Base-by-base conservation (phyloP, 306 rosid genomes). In the Prunus dulcis region DNA sequence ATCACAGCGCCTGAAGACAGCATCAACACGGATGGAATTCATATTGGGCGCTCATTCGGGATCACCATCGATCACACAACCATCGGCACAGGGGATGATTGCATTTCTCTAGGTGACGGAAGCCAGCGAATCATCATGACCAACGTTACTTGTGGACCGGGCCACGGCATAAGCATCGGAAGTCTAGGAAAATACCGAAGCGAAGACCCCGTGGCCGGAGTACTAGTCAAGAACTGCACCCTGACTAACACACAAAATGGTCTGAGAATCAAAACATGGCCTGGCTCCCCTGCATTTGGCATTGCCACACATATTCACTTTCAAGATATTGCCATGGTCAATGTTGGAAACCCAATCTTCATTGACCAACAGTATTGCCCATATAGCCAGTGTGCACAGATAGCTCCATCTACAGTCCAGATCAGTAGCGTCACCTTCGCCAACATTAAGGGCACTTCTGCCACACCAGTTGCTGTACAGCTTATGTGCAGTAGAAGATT, bases 301-400 rank as follows among this genome's bases (percentile, higher is more conserved):
- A 10, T 22, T 3, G 74, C 69, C 67, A 23, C 86, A 0, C 34
- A 88, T 51, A 56, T 88, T 51, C 77, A 64, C 57, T 81, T 83
- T 56, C 86, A 76, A 50, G 81, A 88, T 56, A 68, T 86, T 51
- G 73, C 12, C 49, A 83, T 90, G 92, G 9, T 15, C 0, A 25
- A 84, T 45, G 92, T 88, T 18, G 2, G 1, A 4, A 79, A 72
- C 52, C 88, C 91, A 0, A 20, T 90, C 17, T 8, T 88, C 25
- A 72, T 86, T 5, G 89, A 90, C 63, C 92, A 88, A 78, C 85
- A 77, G 38, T 86, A 90, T 32, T 88, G 92, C 76, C 91, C 93
- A 6, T 80, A 78, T 73, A 80, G 82, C 34, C 73, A 72, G 0
- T 88, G 52, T 47, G 15, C 52, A 11, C 52, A 38, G 52, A 11